phyloP scores from a whole-genome alignment of 2,329 filamentous ascomycete genomes.

The Microdochium paspali region DNA sequence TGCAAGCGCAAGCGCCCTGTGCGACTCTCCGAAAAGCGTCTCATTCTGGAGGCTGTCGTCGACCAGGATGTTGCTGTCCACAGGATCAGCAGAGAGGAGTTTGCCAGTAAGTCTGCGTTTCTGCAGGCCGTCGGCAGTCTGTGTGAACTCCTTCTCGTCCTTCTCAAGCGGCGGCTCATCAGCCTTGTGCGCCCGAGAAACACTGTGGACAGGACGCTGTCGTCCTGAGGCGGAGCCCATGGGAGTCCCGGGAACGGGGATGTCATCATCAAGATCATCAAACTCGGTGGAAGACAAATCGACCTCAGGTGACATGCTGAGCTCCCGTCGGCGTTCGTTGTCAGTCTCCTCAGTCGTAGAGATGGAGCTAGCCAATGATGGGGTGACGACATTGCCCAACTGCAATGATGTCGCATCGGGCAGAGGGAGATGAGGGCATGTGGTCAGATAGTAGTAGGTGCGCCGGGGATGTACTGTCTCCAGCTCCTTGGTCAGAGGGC shows the following conservation, averaged over 20 bases:
- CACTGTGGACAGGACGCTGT: conserved; percentile 24
- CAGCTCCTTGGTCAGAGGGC: conserved; percentile 86
- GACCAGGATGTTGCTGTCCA: conserved; percentile 22
- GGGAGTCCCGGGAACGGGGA: conserved; percentile 49
- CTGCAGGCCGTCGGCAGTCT: conserved; percentile 80
- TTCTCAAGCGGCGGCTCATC: conserved; percentile 83
- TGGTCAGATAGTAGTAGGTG: conserved; percentile 94
- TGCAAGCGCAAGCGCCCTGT: conserved; percentile 17
- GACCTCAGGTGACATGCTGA: conserved; percentile 88
- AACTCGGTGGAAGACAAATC: conserved; percentile 83
- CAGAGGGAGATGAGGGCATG: conserved; percentile 73
- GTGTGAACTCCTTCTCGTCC: conserved; percentile 93
- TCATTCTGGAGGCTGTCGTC: conserved; percentile 39
- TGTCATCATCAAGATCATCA: conserved; percentile 59
- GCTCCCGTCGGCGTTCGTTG: conserved; percentile 52
- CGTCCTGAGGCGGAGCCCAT: conserved; percentile 41
- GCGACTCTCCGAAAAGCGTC: conserved; percentile 39
- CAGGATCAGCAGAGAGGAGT: conserved; percentile 22
- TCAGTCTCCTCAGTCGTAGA: conserved; percentile 67
- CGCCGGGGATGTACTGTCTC: conserved; percentile 87
- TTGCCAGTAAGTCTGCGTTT: conserved; percentile 49
- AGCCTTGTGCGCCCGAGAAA: conserved; percentile 56
- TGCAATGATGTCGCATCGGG: conserved; percentile 37
- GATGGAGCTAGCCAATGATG: conserved; percentile 45
- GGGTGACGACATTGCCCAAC: not conserved